Evolutionary conservation across 345 rosid genomes (phyloP).

Genomic region (Schrenkiella parvula): DNA sequence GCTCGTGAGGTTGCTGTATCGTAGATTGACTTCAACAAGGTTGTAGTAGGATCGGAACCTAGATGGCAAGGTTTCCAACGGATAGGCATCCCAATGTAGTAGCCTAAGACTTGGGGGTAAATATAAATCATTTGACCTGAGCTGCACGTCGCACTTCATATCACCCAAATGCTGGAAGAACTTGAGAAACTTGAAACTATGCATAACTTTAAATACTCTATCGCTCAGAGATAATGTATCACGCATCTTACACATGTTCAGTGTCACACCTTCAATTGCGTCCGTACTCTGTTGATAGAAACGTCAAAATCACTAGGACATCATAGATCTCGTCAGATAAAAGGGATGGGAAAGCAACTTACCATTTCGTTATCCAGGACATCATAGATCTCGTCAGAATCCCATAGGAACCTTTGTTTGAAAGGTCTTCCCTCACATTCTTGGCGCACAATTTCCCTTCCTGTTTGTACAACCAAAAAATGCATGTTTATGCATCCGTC

Average conservation of each 20-base stretch:
- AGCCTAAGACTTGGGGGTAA: neutral
- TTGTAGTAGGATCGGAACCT: neutral
- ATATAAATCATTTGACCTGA: too few relatives aligned
- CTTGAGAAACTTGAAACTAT: neutral
- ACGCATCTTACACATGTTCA: neutral
- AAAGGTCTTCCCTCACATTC: neutral
- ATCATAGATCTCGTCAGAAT: neutral
- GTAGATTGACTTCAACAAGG: neutral
- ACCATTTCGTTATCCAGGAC: neutral
- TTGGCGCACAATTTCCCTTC: conserved; percentile 2
- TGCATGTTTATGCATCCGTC: conserved; percentile 6
- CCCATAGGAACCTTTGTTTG: conserved; percentile 5
- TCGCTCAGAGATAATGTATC: neutral
- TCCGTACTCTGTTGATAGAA: conserved; percentile 8
- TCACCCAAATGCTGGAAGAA: neutral
- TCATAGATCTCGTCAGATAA: too few relatives aligned
- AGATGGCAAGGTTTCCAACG: neutral
- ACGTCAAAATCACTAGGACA: neutral
- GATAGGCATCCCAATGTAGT: conserved; percentile 20
- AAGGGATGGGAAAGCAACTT: neutral
- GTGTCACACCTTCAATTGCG: neutral
- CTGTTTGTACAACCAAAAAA: conserved; percentile 3
- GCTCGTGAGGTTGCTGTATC: neutral
- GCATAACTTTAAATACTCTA: neutral
- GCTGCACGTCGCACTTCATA: neutral